phyloP scores from a whole-genome alignment of 192 early-diverging fungal genomes.

The Backusella parvicylindrica region DNA sequence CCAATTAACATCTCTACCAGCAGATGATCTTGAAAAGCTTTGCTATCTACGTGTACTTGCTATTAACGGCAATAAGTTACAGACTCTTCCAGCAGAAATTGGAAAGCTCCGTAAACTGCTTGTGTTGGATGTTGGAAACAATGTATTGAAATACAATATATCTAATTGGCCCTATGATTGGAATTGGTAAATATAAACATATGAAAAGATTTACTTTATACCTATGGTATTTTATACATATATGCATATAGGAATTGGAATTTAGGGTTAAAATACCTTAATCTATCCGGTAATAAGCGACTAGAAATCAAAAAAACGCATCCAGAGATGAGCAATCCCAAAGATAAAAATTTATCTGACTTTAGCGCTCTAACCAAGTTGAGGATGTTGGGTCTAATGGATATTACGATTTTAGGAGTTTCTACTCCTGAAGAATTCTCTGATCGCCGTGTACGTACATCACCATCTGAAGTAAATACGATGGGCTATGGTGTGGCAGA shows the following conservation, averaged over 20 bases:
- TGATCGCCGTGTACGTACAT: constrained; percentile 80
- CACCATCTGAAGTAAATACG: constrained; percentile 73
- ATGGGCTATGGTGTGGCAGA: constrained; percentile 89
- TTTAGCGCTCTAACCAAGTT: constrained; percentile 76
- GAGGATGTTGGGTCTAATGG: constrained; percentile 81
- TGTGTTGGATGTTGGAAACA: constrained; percentile 83
- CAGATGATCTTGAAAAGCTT: constrained; percentile 79
- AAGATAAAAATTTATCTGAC: constrained; percentile 57
- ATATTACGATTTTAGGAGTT: constrained; percentile 74
- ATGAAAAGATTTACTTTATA: not conserved
- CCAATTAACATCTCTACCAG: constrained; percentile 76
- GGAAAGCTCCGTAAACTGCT: constrained; percentile 76
- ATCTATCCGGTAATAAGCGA: constrained; percentile 87
- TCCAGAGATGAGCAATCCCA: constrained; percentile 17
- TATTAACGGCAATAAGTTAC: constrained; percentile 88
- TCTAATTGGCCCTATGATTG: constrained; percentile 95
- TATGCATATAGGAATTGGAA: constrained; percentile 72
- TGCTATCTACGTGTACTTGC: constrained; percentile 70
- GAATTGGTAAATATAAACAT: constrained; percentile 68
- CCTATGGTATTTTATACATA: not conserved
- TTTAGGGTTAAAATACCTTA: constrained; percentile 83
- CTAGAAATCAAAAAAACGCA: constrained; percentile 72
- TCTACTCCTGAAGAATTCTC: constrained; percentile 78
- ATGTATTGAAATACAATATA: constrained; percentile 89
- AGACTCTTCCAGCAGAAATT: constrained; percentile 85